Evolutionary conservation across 2,329 filamentous ascomycete species (phyloP).

Genomic region (Colletotrichum melonis): DNA sequence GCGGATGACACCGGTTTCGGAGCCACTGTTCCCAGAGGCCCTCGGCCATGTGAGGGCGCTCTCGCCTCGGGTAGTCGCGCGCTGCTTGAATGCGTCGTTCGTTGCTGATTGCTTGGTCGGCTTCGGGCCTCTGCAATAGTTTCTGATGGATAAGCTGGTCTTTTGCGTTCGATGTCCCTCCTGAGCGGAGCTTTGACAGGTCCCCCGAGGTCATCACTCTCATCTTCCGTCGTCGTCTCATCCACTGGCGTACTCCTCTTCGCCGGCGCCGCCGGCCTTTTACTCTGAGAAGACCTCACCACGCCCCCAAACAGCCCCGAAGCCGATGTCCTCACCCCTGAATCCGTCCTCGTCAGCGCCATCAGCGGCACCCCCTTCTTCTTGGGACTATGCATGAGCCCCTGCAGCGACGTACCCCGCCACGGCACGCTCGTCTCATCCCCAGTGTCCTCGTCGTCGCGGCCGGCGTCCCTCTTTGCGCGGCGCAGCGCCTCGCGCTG

Average conservation of each 20-base stretch:
- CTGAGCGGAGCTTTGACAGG: background rate
- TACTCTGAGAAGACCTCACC: background rate
- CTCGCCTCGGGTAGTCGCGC: background rate
- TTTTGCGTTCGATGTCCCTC: background rate
- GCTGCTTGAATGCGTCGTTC: background rate
- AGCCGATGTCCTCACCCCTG: constrained; percentile 42
- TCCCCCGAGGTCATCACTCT: constrained; percentile 26
- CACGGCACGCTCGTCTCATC: constrained; percentile 43
- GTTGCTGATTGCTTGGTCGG: background rate
- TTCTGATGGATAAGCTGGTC: background rate
- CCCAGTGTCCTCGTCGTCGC: constrained; percentile 42
- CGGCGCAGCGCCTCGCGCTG: constrained; percentile 47
- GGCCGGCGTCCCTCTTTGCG: constrained; percentile 33
- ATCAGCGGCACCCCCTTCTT: constrained; percentile 42
- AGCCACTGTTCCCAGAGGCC: background rate
- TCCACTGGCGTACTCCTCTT: constrained; percentile 13
- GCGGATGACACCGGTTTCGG: constrained; percentile 37
- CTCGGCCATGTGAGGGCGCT: background rate
- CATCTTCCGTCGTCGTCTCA: constrained; percentile 15
- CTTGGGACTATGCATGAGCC: constrained; percentile 56
- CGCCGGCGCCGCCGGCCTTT: constrained; percentile 28
- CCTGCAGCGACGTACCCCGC: constrained; percentile 49
- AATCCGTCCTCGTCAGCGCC: constrained; percentile 40
- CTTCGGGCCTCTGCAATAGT: background rate
- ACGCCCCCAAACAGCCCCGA: constrained; percentile 41